Evolutionary conservation across 257 asterid genomes (phyloP), one percentile per base, ranked within the genome.

Genomic region (Schizonepeta tenuifolia): DNA sequence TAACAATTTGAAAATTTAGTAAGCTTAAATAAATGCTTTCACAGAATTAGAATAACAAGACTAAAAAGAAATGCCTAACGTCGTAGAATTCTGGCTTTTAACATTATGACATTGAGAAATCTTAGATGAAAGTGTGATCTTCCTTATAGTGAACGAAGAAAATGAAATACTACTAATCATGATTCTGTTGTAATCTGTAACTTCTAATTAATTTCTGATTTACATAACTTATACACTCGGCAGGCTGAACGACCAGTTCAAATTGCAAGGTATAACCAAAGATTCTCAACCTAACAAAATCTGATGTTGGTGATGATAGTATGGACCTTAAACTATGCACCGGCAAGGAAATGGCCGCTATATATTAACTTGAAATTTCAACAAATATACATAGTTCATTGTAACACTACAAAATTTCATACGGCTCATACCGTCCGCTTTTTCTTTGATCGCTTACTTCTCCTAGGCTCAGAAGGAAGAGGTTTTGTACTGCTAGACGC

Each of bases 401-500:
- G 49, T 15, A 65, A 75, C 86, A 75, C 86, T 84, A 82, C 85
- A 83, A 75, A 88, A 83, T 56, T 66, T 72, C 59, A 64, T 72
- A 41, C 60, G 58, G 78, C 71, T 90, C 92, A 93, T 80, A 88
- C 97, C 70, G 90, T 79, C 53, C 98, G 95, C 93, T 90, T 90
- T 77, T 86, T 71, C 85, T 88, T 93, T 67, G 98, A 88, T 58
- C 98, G 81, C 82, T 93, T 93, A 80, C 96, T 88, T 86, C 81
- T 92, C 85, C 87, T 86, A 22, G 95, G 95, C 43, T 82, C 91
- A 20, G 95, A 71, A 20, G 96, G 91, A 75, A 80, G 81, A 75
- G 82, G 79, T 80, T 93, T 93, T 58, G 71, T 71, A 71, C 74
- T 81, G 76, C 86, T 82, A 36, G 98, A 88, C 49, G 85, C 84